These are phyloP conservation scores for Fusarium liriodendri DNA, from an alignment of 2,329 filamentous ascomycete genomes.

Conservation along the genomic window DNA sequence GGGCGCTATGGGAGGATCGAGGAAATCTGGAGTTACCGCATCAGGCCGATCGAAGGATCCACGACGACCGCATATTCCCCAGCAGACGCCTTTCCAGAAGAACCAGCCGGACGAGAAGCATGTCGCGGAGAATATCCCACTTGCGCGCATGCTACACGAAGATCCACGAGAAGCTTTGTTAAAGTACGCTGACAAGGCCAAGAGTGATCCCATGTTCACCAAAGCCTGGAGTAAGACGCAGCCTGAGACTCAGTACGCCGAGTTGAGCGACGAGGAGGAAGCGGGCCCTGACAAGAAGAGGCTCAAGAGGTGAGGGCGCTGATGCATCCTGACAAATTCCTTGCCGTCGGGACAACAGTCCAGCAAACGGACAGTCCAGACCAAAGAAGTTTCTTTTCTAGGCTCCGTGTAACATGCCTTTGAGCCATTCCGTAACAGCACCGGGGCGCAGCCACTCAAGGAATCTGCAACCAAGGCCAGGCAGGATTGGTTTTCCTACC, in stretches of 20 bases:
- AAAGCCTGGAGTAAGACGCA: constrained; percentile 93
- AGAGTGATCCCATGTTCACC: constrained; percentile 94
- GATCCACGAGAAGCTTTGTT: constrained; percentile 93
- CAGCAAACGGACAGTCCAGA: constrained; percentile 11
- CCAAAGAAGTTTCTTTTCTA: constrained; percentile 9
- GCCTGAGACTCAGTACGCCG: constrained; percentile 90
- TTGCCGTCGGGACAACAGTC: constrained; percentile 12
- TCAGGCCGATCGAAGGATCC: constrained; percentile 84
- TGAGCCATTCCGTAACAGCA: constrained; percentile 28
- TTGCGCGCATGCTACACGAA: constrained; percentile 94
- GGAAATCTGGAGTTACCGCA: constrained; percentile 76
- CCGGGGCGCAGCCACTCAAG: constrained; percentile 9
- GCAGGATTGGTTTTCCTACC: background rate
- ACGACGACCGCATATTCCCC: constrained; percentile 84
- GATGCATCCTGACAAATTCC: constrained; percentile 11
- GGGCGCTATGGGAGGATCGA: constrained; percentile 67
- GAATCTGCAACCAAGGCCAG: background rate
- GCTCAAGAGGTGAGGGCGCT: constrained; percentile 60
- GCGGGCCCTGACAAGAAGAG: constrained; percentile 75
- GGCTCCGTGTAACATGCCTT: constrained; percentile 24
- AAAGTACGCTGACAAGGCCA: constrained; percentile 93
- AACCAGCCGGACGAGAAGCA: constrained; percentile 90
- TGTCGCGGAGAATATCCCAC: constrained; percentile 87
- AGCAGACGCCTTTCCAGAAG: constrained; percentile 90
- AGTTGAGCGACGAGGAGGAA: constrained; percentile 87